phyloP scores from a whole-genome alignment of 768 basidiomycete species.

The Neoboletus subvelutipes region DNA sequence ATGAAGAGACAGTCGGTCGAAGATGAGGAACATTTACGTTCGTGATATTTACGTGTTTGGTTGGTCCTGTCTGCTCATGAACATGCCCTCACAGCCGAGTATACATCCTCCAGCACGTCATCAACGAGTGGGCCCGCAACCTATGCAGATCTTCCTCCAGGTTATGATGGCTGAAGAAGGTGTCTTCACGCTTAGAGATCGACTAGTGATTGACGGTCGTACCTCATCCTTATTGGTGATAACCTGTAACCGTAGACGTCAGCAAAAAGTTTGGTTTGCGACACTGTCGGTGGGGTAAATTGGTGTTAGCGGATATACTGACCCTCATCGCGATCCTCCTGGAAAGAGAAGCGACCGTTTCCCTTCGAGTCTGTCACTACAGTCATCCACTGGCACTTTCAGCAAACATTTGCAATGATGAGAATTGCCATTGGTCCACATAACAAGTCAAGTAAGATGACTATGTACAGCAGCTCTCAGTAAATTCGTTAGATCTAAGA shows the following conservation, averaged over 20 bases:
- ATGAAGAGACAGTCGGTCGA: conserved; percentile 59
- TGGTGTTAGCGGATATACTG: neutral
- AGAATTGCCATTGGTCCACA: no score
- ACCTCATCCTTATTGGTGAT: neutral
- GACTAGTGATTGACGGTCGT: neutral
- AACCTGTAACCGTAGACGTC: neutral
- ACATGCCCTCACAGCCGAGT: conserved; percentile 23
- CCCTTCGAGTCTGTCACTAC: neutral
- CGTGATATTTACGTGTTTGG: conserved; percentile 13
- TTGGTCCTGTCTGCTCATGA: neutral
- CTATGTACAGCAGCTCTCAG: no score
- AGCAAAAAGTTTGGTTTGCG: neutral
- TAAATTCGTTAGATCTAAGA: no score
- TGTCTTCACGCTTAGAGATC: neutral
- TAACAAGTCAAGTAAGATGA: no score
- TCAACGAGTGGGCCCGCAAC: conserved; percentile 13
- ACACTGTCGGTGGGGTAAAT: neutral
- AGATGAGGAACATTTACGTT: conserved; percentile 34
- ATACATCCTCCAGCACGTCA: conserved; percentile 27
- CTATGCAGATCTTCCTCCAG: conserved; percentile 30
- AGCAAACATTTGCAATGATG: no score
- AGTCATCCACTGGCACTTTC: no score
- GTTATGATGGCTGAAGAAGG: conserved; percentile 27
- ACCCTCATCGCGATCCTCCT: neutral
- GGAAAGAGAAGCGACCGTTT: neutral